A percentile compares a stretch with the other conserved stretches of the same genome.
Conservation (phyloP, 257 asterid genomes). For the Lithospermum erythrorhizon region DNA sequence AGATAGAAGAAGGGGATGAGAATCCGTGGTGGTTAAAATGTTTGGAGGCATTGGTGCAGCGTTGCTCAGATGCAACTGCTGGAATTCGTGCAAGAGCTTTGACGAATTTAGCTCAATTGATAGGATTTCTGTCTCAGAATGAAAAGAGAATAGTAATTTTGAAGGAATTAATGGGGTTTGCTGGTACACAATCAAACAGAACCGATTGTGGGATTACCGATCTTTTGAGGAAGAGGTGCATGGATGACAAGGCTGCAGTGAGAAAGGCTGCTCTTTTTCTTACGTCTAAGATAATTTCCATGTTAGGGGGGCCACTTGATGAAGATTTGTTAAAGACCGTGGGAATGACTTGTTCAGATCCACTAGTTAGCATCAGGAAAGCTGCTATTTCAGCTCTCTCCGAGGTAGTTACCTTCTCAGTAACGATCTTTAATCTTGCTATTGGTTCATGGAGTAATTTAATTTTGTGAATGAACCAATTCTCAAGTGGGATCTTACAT, state of each 20-base stretch:
- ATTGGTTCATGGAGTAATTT: background rate
- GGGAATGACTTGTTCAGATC: slow-evolving; percentile 91
- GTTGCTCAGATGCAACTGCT: slow-evolving; percentile 69
- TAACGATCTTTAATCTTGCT: slow-evolving; percentile 1
- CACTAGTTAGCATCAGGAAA: slow-evolving; percentile 93
- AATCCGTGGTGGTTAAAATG: slow-evolving; percentile 49
- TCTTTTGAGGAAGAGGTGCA: slow-evolving; percentile 51
- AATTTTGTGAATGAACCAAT: background rate
- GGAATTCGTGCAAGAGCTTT: slow-evolving; percentile 82
- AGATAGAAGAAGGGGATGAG: slow-evolving; percentile 28
- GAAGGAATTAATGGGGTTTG: slow-evolving; percentile 57
- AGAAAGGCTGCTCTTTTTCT: slow-evolving; percentile 79
- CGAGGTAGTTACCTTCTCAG: slow-evolving; percentile 50
- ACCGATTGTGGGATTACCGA: slow-evolving; percentile 29
- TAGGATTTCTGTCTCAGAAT: slow-evolving; percentile 35
- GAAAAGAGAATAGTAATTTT: slow-evolving; percentile 32
- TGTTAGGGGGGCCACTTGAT: slow-evolving; percentile 56
- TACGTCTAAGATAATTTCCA: slow-evolving; percentile 54
- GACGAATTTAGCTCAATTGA: slow-evolving; percentile 60
- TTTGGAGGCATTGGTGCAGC: slow-evolving; percentile 56
- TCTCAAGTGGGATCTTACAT: background rate
- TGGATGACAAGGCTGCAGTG: slow-evolving; percentile 96
- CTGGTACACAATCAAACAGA: slow-evolving; percentile 17
- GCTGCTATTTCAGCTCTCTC: slow-evolving; percentile 76
- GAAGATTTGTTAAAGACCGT: slow-evolving; percentile 63